Evolutionary conservation across 1,284 basidiomycete species (phyloP).

Genomic region (Malassezia cuniculi): DNA sequence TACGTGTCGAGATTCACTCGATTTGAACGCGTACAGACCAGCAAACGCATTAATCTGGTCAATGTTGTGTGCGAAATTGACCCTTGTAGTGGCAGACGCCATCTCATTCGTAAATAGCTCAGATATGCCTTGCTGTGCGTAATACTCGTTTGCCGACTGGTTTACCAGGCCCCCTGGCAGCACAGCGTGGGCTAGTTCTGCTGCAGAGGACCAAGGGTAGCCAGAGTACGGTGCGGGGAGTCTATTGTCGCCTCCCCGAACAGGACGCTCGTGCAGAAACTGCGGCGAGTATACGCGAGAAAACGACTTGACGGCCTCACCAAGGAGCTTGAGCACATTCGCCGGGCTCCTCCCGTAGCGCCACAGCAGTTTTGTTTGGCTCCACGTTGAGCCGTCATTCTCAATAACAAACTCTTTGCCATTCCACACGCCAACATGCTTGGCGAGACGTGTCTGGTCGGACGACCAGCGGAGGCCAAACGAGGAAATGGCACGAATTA

Average conservation of each 20-base stretch:
- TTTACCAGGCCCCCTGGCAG: conserved; percentile 48
- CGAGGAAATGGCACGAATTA: conserved; percentile 20
- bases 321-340: conserved; percentile 50
- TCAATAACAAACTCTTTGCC: conserved; percentile 49
- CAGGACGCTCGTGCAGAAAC: conserved; percentile 48
- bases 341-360: conserved; percentile 69
- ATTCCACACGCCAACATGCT: conserved; percentile 57
- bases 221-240: conserved; percentile 15
- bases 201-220: conserved; percentile 54
- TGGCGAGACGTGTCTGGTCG: conserved; percentile 11
- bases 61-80: conserved; percentile 68
- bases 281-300: conserved; percentile 53
- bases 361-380: conserved; percentile 47
- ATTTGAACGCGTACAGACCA: conserved; percentile 60
- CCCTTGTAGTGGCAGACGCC: conserved; percentile 67
- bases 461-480: conserved; percentile 13
- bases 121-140: conserved; percentile 18
- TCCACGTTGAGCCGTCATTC: conserved; percentile 35
- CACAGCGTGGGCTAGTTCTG: conserved; percentile 52
- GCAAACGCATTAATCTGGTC: conserved; percentile 68
- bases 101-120: conserved; percentile 55
- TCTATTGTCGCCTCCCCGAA: conserved; percentile 1
- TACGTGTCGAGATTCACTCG: conserved; percentile 57
- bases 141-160: conserved; percentile 37
- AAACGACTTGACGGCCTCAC: conserved; percentile 48